Base-by-base conservation (phyloP, 495 filamentous ascomycete species). In the Parathielavia appendiculata region DNA sequence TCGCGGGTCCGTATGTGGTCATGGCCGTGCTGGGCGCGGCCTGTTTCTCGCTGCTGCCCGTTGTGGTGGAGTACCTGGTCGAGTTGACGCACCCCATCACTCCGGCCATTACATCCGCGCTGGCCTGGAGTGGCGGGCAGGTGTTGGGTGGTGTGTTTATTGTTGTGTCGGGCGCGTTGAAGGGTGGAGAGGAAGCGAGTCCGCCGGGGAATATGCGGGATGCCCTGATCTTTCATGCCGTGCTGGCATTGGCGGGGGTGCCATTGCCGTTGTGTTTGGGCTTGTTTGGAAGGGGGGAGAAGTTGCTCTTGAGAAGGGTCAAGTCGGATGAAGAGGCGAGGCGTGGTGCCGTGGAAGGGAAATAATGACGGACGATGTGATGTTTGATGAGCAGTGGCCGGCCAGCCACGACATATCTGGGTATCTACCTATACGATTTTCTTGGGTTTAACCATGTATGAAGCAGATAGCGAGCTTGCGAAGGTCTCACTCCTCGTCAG, bases 31-130 rank as follows among this genome's bases (percentile, higher is more conserved):
- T 96, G 1, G 93, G 93, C 57, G 92, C 89, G 0, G 73, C 87
- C 2, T 81, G 77, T n/a, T 97, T 98, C 72, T 76, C 76, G 48
- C 71, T 97, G 1, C 73, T 98, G 10, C 93, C 93, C 10, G 78
- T 96, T 23, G 89, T 84, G 13, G 79, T 97, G 38, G 93, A 98
- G 75, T 93, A 83, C 66, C 73, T 93, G 34, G 89, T 88, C 56
- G 90, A 97, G 69, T 76, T 95, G 61, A 91, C 90, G 17, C 87
- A 90, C 60, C 92, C 92, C 0, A 84, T 92, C 23, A 85, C 84
- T n/a, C 90, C 93, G 1, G 92, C 93, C 76, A 82, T 96, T 50
- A 86, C 89, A 8, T 86, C 81, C 52, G 89, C 87, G 47, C 77
- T 95, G 32, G 86, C 86, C 65, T 97, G 92, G 93, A 80, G 80